A percentile compares a stretch with the other conserved stretches of the same genome.
Evolutionary conservation across 164 flowering plant species (phyloP).

Genomic region (Liquidambar formosana): DNA sequence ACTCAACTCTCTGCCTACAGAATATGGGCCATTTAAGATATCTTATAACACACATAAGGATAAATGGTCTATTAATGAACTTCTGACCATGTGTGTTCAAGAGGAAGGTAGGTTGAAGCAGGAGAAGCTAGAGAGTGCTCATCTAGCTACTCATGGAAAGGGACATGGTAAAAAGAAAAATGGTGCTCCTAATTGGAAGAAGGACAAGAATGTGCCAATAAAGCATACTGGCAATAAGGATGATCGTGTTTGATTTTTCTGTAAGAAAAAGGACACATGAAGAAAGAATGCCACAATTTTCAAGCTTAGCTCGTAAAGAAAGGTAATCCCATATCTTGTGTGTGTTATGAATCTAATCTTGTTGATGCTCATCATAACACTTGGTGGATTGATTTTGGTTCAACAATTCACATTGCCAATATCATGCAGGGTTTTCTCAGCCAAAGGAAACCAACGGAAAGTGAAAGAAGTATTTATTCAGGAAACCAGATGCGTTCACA

Average conservation of each 20-base stretch:
- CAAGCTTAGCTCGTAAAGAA: constrained; percentile 4
- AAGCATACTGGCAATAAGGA: not conserved
- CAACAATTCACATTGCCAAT: constrained; percentile 6
- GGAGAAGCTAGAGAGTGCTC: not conserved
- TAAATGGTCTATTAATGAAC: constrained; percentile 7
- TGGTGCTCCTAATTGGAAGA: not conserved
- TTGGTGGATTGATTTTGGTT: constrained; percentile 16
- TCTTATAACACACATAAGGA: too few species aligned
- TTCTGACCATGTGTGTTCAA: constrained; percentile 8
- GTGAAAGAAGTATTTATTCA: constrained; percentile 14
- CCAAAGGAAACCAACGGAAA: constrained; percentile 10
- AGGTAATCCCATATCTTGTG: constrained; percentile 3
- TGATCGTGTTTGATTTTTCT: not conserved
- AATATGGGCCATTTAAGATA: too few species aligned
- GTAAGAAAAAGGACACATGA: constrained; percentile 7
- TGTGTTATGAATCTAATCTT: constrained; percentile 11
- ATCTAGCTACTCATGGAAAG: not conserved
- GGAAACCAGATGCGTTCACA: not conserved
- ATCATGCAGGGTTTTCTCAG: constrained; percentile 8
- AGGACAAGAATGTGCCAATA: not conserved
- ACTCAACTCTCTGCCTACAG: too few species aligned
- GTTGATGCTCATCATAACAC: constrained; percentile 1
- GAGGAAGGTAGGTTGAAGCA: not conserved
- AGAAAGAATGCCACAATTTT: not conserved
- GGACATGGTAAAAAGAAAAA: not conserved